A percentile compares a stretch with the other conserved stretches of the same genome.
phyloP scores from a whole-genome alignment of 2,329 filamentous ascomycete genomes.

The Dactylellina leptospora region DNA sequence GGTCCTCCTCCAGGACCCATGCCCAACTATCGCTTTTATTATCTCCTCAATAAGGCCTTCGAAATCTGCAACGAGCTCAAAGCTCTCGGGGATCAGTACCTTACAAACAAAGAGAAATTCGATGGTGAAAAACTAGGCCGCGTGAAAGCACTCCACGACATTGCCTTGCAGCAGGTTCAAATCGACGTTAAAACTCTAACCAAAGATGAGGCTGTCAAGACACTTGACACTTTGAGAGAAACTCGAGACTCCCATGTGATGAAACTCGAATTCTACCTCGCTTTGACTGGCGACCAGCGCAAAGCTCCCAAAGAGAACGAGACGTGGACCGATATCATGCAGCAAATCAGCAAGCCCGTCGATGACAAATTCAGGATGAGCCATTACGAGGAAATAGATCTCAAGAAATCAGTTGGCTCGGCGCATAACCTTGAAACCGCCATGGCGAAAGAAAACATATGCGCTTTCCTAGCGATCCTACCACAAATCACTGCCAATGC shows the following conservation, averaged over 20 bases:
- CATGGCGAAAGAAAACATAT: conserved; percentile 24
- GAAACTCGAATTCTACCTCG: conserved; percentile 38
- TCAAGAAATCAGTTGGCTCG: too few relatives aligned
- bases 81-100: conserved; percentile 39
- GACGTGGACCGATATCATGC: conserved; percentile 53
- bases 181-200: too few relatives aligned
- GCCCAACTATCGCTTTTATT: conserved; percentile 58
- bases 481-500: conserved; percentile 25
- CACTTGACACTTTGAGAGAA: conserved; percentile 40
- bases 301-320: conserved; percentile 58
- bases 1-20: conserved; percentile 54
- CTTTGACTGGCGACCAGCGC: conserved; percentile 57
- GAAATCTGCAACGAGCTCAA: conserved; percentile 57
- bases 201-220: conserved; percentile 49
- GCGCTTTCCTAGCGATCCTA: conserved; percentile 17
- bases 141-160: conserved; percentile 53
- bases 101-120: conserved; percentile 55
- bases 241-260: conserved; percentile 14
- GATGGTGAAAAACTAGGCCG: conserved; percentile 55
- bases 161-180: too few relatives aligned
- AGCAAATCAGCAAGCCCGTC: conserved; percentile 8
- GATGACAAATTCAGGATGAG: conserved; percentile 20
- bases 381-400: too few relatives aligned
- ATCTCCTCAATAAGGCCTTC: conserved; percentile 56
- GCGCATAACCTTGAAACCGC: conserved; percentile 35